These are phyloP conservation scores for Arthrobotrys conoides DNA, from an alignment of 2,329 filamentous ascomycete species.

Conservation along the genomic window DNA sequence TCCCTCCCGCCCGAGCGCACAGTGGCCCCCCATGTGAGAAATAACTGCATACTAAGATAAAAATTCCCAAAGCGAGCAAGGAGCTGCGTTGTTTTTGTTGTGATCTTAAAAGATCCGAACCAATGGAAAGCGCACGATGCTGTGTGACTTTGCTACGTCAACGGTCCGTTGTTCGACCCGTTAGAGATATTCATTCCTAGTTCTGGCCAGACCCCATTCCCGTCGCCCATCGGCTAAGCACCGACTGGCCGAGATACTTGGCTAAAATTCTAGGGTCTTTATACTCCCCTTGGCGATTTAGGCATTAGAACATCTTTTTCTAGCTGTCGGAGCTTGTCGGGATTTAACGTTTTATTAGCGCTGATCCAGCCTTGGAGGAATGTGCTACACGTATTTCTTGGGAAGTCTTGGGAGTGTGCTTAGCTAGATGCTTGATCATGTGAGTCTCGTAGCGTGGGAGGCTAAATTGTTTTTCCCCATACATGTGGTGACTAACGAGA, in stretches of 20 bases:
- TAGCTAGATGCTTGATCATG: conserved; percentile 15
- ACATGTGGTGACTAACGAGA: conserved; percentile 28
- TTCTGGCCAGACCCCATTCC: background rate
- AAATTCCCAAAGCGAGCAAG: background rate
- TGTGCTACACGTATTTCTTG: conserved; percentile 4
- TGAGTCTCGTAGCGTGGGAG: conserved; percentile 19
- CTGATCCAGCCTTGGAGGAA: conserved; percentile 7
- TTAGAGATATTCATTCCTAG: no score
- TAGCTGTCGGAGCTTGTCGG: conserved; percentile 1
- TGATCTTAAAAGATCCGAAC: background rate
- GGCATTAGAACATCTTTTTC: background rate
- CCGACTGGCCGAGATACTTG: conserved; percentile 19
- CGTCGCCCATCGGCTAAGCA: conserved; percentile 17
- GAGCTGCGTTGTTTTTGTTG: conserved; percentile 25
- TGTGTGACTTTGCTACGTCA: conserved; percentile 6
- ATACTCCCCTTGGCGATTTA: conserved; percentile 14
- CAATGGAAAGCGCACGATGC: conserved; percentile 28
- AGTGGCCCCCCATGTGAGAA: conserved; percentile 4
- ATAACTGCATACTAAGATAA: background rate
- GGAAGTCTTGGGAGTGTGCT: background rate
- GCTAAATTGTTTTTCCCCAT: background rate
- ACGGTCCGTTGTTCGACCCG: background rate
- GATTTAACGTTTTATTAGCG: conserved; percentile 5
- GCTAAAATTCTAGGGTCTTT: background rate
- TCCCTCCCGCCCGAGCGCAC: background rate